Evolutionary conservation across 2,329 filamentous ascomycete species (phyloP).

Genomic region (Colletotrichum kahawae): DNA sequence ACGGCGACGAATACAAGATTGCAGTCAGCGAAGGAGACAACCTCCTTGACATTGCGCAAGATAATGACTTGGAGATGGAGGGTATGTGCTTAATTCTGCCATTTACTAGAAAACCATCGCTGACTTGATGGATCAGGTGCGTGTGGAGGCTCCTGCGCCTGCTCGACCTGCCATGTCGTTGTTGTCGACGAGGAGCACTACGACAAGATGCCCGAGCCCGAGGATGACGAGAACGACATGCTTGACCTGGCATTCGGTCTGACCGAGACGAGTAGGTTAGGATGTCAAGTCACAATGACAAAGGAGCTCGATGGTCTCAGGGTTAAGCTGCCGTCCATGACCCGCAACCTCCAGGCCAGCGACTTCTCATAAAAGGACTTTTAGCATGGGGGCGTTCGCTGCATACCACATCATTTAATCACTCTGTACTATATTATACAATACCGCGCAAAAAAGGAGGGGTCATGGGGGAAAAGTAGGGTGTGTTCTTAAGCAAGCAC

Average conservation of each 20-base stretch:
- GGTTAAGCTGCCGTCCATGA: constrained; percentile 90
- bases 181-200: constrained; percentile 76
- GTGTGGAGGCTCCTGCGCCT: constrained; percentile 92
- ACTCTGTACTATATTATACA: constrained; percentile 21
- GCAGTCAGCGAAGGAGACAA: constrained; percentile 89
- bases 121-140: constrained; percentile 60
- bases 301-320: constrained; percentile 87
- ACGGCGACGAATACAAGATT: constrained; percentile 76
- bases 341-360: constrained; percentile 91
- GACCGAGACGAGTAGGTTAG: constrained; percentile 82
- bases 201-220: constrained; percentile 78
- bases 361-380: constrained; percentile 68
- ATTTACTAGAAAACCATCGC: fast-evolving
- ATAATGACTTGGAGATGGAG: constrained; percentile 97
- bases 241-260: constrained; percentile 88
- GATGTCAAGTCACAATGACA: constrained; percentile 91
- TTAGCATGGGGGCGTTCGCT: constrained; percentile 3
- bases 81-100: constrained; percentile 48
- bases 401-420: constrained; percentile 9
- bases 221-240: constrained; percentile 89
- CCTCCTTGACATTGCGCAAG: constrained; percentile 92
- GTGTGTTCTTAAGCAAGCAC: constrained; percentile 6
- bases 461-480: not conserved
- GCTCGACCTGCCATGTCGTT: constrained; percentile 92
- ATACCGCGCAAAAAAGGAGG: not conserved